phyloP scores from a whole-genome alignment of 768 basidiomycete genomes.

The Termitomyces sp. region DNA sequence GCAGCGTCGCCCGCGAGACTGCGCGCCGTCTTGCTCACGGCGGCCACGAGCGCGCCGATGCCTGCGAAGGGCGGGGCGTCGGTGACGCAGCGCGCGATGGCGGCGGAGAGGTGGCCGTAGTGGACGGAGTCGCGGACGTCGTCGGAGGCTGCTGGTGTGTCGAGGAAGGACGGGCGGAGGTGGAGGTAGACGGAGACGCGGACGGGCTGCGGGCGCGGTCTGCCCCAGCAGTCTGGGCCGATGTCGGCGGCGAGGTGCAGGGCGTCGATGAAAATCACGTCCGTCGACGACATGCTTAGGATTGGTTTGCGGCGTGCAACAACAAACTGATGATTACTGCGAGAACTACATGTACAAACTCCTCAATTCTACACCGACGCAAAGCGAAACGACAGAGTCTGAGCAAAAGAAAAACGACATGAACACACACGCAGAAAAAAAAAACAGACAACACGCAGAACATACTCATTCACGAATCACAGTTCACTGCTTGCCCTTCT shows the following conservation, averaged over 20 bases:
- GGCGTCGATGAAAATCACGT: slow-evolving; percentile 39
- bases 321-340: background rate
- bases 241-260: slow-evolving; percentile 35
- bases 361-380: too few species aligned
- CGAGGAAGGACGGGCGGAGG: slow-evolving; percentile 34
- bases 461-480: background rate
- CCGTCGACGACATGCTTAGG: slow-evolving; percentile 11
- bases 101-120: slow-evolving; percentile 58
- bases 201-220: slow-evolving; percentile 42
- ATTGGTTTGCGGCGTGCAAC: background rate
- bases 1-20: slow-evolving; percentile 29
- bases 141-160: slow-evolving; percentile 40
- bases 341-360: background rate
- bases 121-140: slow-evolving; percentile 53
- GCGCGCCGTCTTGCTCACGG: slow-evolving; percentile 31
- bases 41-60: slow-evolving; percentile 25
- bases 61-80: slow-evolving; percentile 17
- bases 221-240: slow-evolving; percentile 49
- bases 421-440: too few species aligned
- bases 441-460: too few species aligned
- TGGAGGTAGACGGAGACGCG: slow-evolving; percentile 44
- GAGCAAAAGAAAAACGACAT: too few species aligned
- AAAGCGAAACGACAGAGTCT: too few species aligned
- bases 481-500: slow-evolving; percentile 7
- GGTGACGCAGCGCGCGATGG: slow-evolving; percentile 25